These are phyloP conservation scores for Exophiala xenobiotica DNA, from an alignment of 2,329 filamentous ascomycete genomes.

Conservation along the genomic window DNA sequence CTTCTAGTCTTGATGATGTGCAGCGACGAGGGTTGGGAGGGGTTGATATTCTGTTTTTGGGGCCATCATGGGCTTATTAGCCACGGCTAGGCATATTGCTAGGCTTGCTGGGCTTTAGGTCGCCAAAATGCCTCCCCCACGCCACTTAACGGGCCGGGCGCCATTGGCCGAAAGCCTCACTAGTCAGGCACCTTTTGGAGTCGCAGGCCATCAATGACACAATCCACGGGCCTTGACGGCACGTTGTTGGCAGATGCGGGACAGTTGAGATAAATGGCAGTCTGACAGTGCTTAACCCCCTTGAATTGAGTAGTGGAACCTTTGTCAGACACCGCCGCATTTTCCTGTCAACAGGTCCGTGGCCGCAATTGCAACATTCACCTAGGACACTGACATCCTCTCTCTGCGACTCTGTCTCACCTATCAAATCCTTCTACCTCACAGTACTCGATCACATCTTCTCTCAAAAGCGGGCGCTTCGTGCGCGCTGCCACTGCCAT, in stretches of 20 bases:
- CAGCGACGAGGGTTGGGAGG: not conserved
- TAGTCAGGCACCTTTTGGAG: conserved; percentile 19
- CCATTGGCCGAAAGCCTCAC: conserved; percentile 3
- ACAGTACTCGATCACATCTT: not conserved
- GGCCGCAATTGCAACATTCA: not conserved
- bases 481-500: conserved; percentile 1
- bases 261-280: not conserved
- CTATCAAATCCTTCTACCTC: not conserved
- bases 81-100: too few species aligned
- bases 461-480: not conserved
- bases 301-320: too few species aligned
- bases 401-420: not conserved
- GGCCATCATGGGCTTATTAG: too few species aligned
- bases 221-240: not conserved
- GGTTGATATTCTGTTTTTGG: not conserved
- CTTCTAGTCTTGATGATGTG: not conserved
- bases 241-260: not conserved
- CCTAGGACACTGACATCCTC: not conserved
- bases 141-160: conserved; percentile 2
- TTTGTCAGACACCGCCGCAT: too few species aligned
- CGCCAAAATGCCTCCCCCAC: conserved; percentile 4
- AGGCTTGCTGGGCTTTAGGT: not conserved
- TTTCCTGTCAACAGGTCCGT: not conserved
- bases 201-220: not conserved
- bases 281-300: not conserved